Percentiles rank a stretch among this genome's conserved stretches.
Evolutionary conservation across 306 rosid species (phyloP).

Genomic region (Biancaea sappan): DNA sequence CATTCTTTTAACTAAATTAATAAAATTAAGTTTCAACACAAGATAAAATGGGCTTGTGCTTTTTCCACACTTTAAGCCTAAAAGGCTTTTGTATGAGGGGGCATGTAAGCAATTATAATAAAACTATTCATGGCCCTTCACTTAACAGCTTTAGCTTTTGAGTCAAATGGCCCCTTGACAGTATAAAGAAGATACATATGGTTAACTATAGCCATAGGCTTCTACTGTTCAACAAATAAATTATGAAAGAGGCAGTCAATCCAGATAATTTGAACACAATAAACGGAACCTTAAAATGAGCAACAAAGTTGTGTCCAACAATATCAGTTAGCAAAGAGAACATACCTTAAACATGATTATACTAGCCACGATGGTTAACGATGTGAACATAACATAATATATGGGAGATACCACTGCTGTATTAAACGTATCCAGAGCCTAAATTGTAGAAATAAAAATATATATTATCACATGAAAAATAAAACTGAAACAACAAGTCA

Average conservation of each 20-base stretch:
- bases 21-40: no score
- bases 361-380: slow-evolving; percentile 95
- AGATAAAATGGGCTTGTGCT: no score
- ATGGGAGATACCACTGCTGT: slow-evolving; percentile 99
- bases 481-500: slow-evolving; percentile 18
- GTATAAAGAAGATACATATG: slow-evolving; percentile 2
- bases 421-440: slow-evolving; percentile 99
- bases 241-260: slow-evolving; percentile 17
- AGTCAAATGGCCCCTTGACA: no score
- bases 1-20: no score
- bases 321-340: slow-evolving; percentile 25
- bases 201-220: slow-evolving; percentile 8
- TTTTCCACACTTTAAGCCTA: no score
- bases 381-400: slow-evolving; percentile 97
- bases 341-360: slow-evolving; percentile 97
- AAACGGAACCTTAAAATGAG: slow-evolving; percentile 2
- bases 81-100: no score
- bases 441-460: slow-evolving; percentile 40
- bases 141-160: not conserved
- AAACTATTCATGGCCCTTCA: not conserved
- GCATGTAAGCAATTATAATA: no score
- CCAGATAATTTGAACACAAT: slow-evolving; percentile 1
- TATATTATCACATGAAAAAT: slow-evolving; percentile 18
- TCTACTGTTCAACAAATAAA: slow-evolving; percentile 9
- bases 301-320: not conserved